Evolutionary conservation across 495 filamentous ascomycete genomes (phyloP).

Genomic region (Penicillium mononematosum): DNA sequence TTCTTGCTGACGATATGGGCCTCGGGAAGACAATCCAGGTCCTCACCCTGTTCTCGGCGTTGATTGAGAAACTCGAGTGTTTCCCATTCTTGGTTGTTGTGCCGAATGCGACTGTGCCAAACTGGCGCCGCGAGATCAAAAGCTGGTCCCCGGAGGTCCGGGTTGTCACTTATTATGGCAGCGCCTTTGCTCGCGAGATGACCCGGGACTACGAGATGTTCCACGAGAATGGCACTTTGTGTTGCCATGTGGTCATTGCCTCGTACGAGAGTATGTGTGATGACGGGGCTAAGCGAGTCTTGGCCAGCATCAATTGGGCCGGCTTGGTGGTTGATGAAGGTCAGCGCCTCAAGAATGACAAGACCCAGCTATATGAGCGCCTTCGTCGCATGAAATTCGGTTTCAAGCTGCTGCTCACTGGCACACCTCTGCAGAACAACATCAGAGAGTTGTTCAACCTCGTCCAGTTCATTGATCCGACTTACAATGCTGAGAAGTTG

Average conservation of each 20-base stretch:
- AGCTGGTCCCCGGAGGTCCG: slow-evolving; percentile 83
- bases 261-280: slow-evolving; percentile 87
- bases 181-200: slow-evolving; percentile 63
- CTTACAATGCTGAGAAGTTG: slow-evolving; percentile 63
- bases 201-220: slow-evolving; percentile 81
- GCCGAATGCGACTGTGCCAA: slow-evolving; percentile 90
- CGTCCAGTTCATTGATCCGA: slow-evolving; percentile 82
- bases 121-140: slow-evolving; percentile 97
- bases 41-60: slow-evolving; percentile 73
- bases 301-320: slow-evolving; percentile 73
- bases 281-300: slow-evolving; percentile 58
- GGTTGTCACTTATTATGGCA: slow-evolving; percentile 89
- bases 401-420: slow-evolving; percentile 83
- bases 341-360: slow-evolving; percentile 92
- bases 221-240: slow-evolving; percentile 59
- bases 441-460: slow-evolving; percentile 92
- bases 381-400: slow-evolving; percentile 69
- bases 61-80: slow-evolving; percentile 76
- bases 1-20: slow-evolving; percentile 98
- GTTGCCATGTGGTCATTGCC: slow-evolving; percentile 89
- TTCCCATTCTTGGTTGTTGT: slow-evolving; percentile 94
- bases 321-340: slow-evolving; percentile 94
- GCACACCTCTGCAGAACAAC: slow-evolving; percentile 93
- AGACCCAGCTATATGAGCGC: slow-evolving; percentile 73
- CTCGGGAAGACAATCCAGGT: slow-evolving; percentile 97